A percentile compares a stretch with the other conserved stretches of the same genome.
Conservation (phyloP, 1,284 basidiomycete species). For the Moniliella sp. region DNA sequence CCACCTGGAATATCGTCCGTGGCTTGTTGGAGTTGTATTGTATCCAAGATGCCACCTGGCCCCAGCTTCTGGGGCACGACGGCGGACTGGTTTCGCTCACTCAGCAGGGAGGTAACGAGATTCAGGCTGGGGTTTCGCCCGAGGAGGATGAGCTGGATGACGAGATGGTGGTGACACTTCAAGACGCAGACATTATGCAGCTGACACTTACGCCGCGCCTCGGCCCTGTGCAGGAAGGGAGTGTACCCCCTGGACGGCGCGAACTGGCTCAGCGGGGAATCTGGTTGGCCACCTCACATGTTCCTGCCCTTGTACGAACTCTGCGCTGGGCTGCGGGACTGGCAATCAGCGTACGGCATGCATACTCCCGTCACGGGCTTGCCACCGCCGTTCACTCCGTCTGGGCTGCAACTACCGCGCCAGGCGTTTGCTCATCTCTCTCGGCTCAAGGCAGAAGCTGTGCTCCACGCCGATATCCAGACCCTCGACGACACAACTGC, state of each 20-base stretch:
- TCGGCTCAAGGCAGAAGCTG: constrained; percentile 23
- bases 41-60: constrained; percentile 22
- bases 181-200: constrained; percentile 22
- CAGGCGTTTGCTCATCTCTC: constrained; percentile 30
- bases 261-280: not conserved
- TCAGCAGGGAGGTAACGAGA: constrained; percentile 2
- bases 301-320: constrained; percentile 4
- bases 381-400: constrained; percentile 28
- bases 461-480: constrained; percentile 31
- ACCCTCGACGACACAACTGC: constrained; percentile 20
- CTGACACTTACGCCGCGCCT: constrained; percentile 6
- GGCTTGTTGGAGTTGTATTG: constrained; percentile 23
- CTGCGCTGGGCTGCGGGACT: constrained; percentile 31
- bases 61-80: constrained; percentile 17
- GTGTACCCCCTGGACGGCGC: not conserved
- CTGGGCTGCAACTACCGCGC: constrained; percentile 20
- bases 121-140: constrained; percentile 2
- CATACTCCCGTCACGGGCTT: constrained; percentile 19
- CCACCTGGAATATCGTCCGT: constrained; percentile 18
- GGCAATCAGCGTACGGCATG: constrained; percentile 20
- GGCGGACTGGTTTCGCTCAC: constrained; percentile 14
- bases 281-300: too few species aligned
- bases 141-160: constrained; percentile 11
- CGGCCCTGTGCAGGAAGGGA: not conserved
- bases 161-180: constrained; percentile 25